Percentiles rank a stretch among this genome's conserved stretches.
Evolutionary conservation across 306 rosid genomes (phyloP).

Genomic region (Fragaria ananassa): DNA sequence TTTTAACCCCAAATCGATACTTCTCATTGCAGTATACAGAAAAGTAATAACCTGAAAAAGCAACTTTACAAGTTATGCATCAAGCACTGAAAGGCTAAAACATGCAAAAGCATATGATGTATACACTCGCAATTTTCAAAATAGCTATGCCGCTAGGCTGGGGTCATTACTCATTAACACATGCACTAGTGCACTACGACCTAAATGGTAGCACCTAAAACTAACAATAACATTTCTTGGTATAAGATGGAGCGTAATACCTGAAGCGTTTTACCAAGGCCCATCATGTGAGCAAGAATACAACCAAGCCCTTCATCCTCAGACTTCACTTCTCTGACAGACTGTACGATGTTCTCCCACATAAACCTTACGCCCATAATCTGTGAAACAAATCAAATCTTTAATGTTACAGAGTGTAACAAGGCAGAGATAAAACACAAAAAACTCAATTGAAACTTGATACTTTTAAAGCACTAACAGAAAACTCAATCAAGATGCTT

Average conservation of each 20-base stretch:
- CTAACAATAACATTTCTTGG: not conserved
- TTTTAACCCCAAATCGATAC: conserved; percentile 78
- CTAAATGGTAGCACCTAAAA: not conserved
- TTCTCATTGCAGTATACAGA: conserved; percentile 91
- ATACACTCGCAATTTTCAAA: not conserved
- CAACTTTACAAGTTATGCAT: conserved; percentile 27
- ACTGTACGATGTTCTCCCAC: conserved; percentile 98
- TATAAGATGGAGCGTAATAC: conserved; percentile 35
- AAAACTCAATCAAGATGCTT: not conserved
- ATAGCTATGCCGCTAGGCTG: not conserved
- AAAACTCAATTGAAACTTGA: not conserved
- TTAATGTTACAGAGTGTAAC: not conserved
- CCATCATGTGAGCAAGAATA: conserved; percentile 98
- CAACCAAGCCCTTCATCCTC: conserved; percentile 99
- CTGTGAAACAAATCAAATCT: conserved; percentile 43
- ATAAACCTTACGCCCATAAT: conserved; percentile 82
- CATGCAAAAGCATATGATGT: not conserved
- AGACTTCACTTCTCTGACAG: conserved; percentile 77
- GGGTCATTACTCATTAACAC: not conserved
- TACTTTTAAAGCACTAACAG: not conserved
- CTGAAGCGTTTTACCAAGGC: conserved; percentile 99
- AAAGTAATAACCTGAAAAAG: conserved; percentile 81
- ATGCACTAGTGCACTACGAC: conserved; percentile 1
- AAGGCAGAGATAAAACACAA: conserved; percentile 10
- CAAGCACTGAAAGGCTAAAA: conserved; percentile 14